Base-by-base conservation (phyloP, 139 green algal genomes). In the Parachlorella kessleri region DNA sequence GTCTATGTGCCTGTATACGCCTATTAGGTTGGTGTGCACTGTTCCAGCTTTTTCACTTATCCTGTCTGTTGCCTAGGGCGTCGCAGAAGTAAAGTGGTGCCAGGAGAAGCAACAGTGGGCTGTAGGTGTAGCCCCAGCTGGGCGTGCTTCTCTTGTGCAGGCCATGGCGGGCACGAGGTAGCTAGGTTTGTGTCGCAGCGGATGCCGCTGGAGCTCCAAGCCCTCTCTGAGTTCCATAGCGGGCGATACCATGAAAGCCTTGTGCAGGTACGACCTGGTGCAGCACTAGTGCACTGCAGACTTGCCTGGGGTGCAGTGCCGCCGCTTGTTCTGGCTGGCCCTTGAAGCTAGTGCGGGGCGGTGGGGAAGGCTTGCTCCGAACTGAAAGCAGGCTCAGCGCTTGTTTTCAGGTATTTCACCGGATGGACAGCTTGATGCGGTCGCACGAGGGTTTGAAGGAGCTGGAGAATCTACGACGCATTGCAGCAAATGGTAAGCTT, bases 161-260 rank as follows among this genome's bases (percentile, higher is more conserved):
- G 94, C 23, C 82, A 84, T 55, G 78, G 83, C 21, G 83, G 78
- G 2, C 82, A 81, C 0, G 94, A 98, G 85, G 94, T 98, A 3
- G 93, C 94, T 1, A 91, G 92, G 55, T 98, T 98, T 70, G 97
- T 92, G 76, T 84, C 93, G 40, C 86, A 86, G 35, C 94, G 95
- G 72, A 90, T 98, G 84, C 74, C 87, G 1, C 24, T 63, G 18
- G 93, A 98, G 86, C 78, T 97, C n/a, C 73, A 85, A 37, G 78
- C 82, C 21, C 75, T 92, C 0, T 75, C 88, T 8, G 76, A 87
- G 24, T 95, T 93, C 66, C 63, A 86, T 2, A 72, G 86, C 37
- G 89, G 86, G n/a, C 73, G 85, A 28, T 73, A 94, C 30, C 87
- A 92, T 24, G 88, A 91, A 10, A 80, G 77, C 23, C 83, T 98